Evolutionary conservation across 2,329 filamentous ascomycete genomes (phyloP), one percentile per base, ranked within the genome.

Genomic region (Pseudopyricularia cyperi): DNA sequence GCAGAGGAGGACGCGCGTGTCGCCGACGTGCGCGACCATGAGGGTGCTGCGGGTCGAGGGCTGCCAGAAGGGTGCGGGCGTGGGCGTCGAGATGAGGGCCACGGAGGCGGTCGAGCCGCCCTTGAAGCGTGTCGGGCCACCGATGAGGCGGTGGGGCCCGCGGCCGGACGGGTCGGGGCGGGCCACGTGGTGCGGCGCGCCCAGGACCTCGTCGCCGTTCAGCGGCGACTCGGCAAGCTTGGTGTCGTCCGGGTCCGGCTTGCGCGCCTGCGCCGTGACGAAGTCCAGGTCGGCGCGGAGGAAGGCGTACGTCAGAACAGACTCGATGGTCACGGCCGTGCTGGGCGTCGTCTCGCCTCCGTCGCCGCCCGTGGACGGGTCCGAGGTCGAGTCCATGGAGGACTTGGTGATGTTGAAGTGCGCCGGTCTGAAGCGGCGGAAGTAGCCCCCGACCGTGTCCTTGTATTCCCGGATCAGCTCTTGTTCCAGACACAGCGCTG

Each of bases 261-360:
- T 95, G 46, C 80, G 77, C 5, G 89, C 89, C 67, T 97, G 91
- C 1, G 89, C 89, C 6, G 85, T 80, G 52, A 97, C 83, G 62
- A 98, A 98, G 67, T 97, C 91, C 50, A 96, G 80, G 65, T 98
- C 93, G 33, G 90, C 89, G 59, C 89, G 87, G 48, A 98, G 75
- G 61, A 98, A 98, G 22, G 91, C 89, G 67, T 97, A 97, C 54
- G 86, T 86, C 51, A 98, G 73, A 34, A 95, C 81, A 1, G 86
- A 80, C 62, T 91, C 85, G 55, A 90, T 78, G 14, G 80, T 81
- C 34, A 83, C 74, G 14, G 57, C 54, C 1, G 51, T 48, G 2
- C 28, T 48, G 5, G 48, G 17, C 30, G 53, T 17, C 30, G 53
- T 17, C 5, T 34, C 22, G 17, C 15, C 9, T 15, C 35, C 17